Conservation (phyloP, 768 basidiomycete genomes). For the Auricularia sp. region DNA sequence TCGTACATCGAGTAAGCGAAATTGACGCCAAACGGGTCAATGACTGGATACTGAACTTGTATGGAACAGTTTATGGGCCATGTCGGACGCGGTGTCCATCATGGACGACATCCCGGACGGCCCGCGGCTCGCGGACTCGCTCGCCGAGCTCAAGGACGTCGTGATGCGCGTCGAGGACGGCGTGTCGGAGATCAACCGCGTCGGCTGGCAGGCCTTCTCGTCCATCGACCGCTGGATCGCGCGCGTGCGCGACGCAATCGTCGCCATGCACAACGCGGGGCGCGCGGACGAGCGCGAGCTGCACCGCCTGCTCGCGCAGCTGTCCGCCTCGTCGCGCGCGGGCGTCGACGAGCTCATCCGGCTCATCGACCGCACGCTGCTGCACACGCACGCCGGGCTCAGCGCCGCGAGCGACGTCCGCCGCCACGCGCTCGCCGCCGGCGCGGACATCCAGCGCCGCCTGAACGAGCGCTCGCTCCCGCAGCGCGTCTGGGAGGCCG, state of each 20-base stretch:
- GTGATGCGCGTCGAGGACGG: background rate
- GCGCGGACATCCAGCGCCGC: background rate
- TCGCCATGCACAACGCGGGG: background rate
- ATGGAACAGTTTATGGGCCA: background rate
- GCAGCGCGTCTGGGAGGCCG: conserved; percentile 1
- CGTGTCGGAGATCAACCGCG: background rate
- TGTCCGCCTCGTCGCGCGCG: background rate
- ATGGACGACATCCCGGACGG: background rate
- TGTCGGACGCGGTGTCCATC: background rate
- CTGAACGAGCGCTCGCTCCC: conserved; percentile 2
- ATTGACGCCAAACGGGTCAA: background rate
- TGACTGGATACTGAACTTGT: background rate
- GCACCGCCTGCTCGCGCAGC: background rate
- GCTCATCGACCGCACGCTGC: background rate
- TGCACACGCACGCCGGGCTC: background rate
- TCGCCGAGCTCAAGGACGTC: background rate
- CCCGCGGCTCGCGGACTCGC: background rate
- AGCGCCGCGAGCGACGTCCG: background rate
- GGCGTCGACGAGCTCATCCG: background rate
- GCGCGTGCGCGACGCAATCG: background rate
- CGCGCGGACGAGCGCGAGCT: background rate
- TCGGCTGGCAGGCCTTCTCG: background rate
- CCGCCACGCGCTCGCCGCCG: background rate
- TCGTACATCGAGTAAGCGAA: background rate
- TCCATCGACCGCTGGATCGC: background rate